Percentiles rank a stretch among this genome's conserved stretches.
Conservation (phyloP, 768 basidiomycete genomes). For the Dendrothele bispora region DNA sequence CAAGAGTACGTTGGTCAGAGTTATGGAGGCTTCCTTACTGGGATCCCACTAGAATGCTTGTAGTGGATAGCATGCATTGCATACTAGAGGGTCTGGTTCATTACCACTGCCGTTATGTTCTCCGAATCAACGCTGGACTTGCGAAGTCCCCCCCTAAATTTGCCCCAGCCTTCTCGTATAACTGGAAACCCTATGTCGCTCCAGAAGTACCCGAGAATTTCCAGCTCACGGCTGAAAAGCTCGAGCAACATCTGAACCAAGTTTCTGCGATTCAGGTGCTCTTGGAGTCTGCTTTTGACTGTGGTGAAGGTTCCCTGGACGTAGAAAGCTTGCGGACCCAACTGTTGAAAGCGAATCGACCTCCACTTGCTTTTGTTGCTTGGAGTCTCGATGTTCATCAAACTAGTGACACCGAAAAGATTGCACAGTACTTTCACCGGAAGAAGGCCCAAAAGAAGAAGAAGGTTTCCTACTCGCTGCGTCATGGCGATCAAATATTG, state of each 20-base stretch:
- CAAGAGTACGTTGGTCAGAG: slow-evolving; percentile 18
- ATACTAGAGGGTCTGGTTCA: slow-evolving; percentile 15
- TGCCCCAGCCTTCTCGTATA: background rate
- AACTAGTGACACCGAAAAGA: background rate
- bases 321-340: background rate
- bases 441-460: background rate
- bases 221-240: background rate
- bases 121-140: background rate
- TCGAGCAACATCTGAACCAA: background rate
- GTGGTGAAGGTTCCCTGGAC: background rate
- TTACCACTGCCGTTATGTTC: background rate
- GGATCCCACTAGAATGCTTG: slow-evolving; percentile 16
- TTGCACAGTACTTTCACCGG: background rate
- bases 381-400: background rate
- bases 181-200: background rate
- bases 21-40: slow-evolving; percentile 25
- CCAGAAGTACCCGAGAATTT: background rate
- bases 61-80: slow-evolving; percentile 27
- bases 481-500: background rate
- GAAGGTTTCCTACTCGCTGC: no score
- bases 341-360: background rate
- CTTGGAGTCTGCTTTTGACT: background rate
- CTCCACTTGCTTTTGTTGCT: background rate
- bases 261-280: background rate
- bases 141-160: background rate